Base-by-base conservation (phyloP, 2,329 filamentous ascomycete species). In the Cadophora gregata region DNA sequence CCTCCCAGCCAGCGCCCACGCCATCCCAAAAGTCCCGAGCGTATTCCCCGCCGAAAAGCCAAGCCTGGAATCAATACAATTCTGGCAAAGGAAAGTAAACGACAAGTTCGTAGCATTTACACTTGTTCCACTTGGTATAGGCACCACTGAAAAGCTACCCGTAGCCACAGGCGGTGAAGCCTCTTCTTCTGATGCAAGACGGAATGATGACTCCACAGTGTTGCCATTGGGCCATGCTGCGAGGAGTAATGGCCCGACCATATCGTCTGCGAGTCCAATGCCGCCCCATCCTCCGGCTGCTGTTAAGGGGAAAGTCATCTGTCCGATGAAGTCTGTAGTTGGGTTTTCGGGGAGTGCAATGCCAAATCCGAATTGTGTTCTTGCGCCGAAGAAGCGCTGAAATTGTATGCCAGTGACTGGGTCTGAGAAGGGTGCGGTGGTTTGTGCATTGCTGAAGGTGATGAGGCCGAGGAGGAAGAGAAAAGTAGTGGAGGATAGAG, bases 71-170 rank as follows among this genome's bases (percentile, higher is more conserved):
- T 74, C 74, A 9, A 80, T 71, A 58, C 78, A 80, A 12, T 74
- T 74, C 53, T 79, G 75, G 74, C 81, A 84, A 6, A 84, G 75
- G 72, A 83, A 83, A 0, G 81, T 83, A 71, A 81, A 83, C 0
- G 79, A 79, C 61, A 82, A 78, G 66, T 79, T 78, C 0, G 80
- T 80, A 56, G 69, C 73, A 74, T 82, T 83, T 65, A 81, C 78
- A 36, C 76, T 78, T 6, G 80, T 82, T 1, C 78, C 81, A n/a
- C 78, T 78, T 5, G 78, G 70, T 50, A 83, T 82, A 19, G 80
- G 77, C 2, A 72, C 72, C 8, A 81, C 77, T 1, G 76, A 74
- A 67, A 82, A 82, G 31, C 76, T 71, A 3, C 81, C 55, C 3
- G 31, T 36, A 0, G 19, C 55, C 12, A 59, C 55, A 25, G 55